A percentile compares a stretch with the other conserved stretches of the same genome.
These are phyloP conservation scores for Medicago truncatula DNA, from an alignment of 306 rosid species.

Conservation along the genomic window MtrunA17r5.0-ANR NC_053042.1:38302001-38302500, in stretches of 20 bases:
- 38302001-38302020: slow-evolving; percentile 36
- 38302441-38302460: slow-evolving; percentile 24
- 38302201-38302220: background rate
- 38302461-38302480: slow-evolving; percentile 3
- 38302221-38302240: slow-evolving; percentile 10
- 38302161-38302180: slow-evolving; percentile 13
- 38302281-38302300: slow-evolving; percentile 6
- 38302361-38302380: background rate
- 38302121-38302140: slow-evolving; percentile 9
- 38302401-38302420: slow-evolving; percentile 24
- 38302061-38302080: slow-evolving; percentile 64
- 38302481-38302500: slow-evolving; percentile 15
- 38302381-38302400: slow-evolving; percentile 20
- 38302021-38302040: slow-evolving; percentile 75
- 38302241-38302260: slow-evolving; percentile 20
- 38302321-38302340: slow-evolving; percentile 11
- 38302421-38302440: slow-evolving; percentile 12
- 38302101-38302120: slow-evolving; percentile 25
- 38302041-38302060: slow-evolving; percentile 70
- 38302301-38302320: slow-evolving; percentile 29
- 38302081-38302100: slow-evolving; percentile 76
- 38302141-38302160: background rate
- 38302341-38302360: background rate
- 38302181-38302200: slow-evolving; percentile 8
- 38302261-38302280: slow-evolving; percentile 15